Base-by-base conservation (phyloP, 805 yeast species). In the Pichia heedii region DNA sequence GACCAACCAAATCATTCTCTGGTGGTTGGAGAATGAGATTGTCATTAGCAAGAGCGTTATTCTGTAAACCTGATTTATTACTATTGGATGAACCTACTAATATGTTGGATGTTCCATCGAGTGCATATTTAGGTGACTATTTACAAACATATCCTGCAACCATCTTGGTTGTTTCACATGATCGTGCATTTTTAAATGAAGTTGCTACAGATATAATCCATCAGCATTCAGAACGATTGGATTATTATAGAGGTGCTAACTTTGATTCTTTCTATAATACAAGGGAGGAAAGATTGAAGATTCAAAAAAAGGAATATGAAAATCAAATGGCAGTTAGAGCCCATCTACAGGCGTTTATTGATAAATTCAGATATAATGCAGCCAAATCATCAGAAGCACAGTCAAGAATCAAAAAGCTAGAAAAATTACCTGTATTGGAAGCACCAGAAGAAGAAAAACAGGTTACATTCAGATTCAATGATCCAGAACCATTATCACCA, bases 11-110 rank as follows among this genome's bases (percentile, higher is more conserved):
- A 52, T 75, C 88, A 22, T 93, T 93, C 63, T 88, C 97, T 42
- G 99, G 99, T 77, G 99, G 99, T 79, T 93, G 98, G 98, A 83
- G 98, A 76, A 93, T 93, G 98, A 84, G 98, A 71, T 74, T 93
- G 51, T 85, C 97, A n/a, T 74, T 93, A 48, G 98, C 98, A 4
- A 79, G 98, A 67, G 98, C 98, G 0, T 74, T 93, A 61, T 93
- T 93, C 74, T 90, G 97, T 74, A 82, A 87, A 61, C 98, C 98
- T 0, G 98, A 93, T 63, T 71, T 93, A 51, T 71, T 93, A 52
- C 70, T 93, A 60, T 74, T 93, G 51, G 98, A 93, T 77, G 99
- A 93, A 74, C 99, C 99, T 57, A 89, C 97, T 49, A 93, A 93
- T 81, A 93, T 89, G 96, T 84, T 93, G 95, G 99, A 93, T 77